Evolutionary conservation across 495 filamentous ascomycete genomes (phyloP), one percentile per base, ranked within the genome.

Genomic region (Beverwykella pulmonaria): DNA sequence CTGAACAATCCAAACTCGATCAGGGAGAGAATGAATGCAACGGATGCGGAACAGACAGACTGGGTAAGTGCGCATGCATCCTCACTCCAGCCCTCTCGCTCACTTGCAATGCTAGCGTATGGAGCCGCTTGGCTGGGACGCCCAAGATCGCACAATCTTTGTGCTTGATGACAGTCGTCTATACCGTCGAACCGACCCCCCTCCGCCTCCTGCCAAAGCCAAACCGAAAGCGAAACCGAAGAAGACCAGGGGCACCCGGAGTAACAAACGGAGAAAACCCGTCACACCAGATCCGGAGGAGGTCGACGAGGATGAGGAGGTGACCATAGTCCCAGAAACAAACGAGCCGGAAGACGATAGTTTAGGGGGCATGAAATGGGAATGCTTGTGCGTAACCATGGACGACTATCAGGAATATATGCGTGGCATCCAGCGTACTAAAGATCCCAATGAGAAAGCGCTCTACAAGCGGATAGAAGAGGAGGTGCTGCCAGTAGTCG

Each of bases 81-180:
- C 30, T 32, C n/a, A 14, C 27, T 26, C 27, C 34, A 19, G 29
- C 26, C 41, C 41, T 12, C 22, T 30, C 5, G 15, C 52, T 60
- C 20, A 50, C 50, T 53, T 22, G 27, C 3, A 12, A 30, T 29
- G 6, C 20, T 62, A 97, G 93, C 89, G 94, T 71, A 91, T 98
- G 61, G 93, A 98, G 69, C 90, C 93, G 22, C 85, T 91, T 63
- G 94, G 94, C 10, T 96, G 88, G 82, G 94, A 98, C 77, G 80
- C 82, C 20, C 79, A 96, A 48, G 92, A 92, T 65, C 89, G 91
- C 23, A 87, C 83, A 20, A 96, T 97, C 75, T 94, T 90, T 70
- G 88, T 97, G 14, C 84, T 98, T 7, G 93, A 98, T 65, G 94
- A 98, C 79, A 94, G 96, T 67, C 85, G 93, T 52, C 80, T 98